Conservation (phyloP, 2,329 filamentous ascomycete species). For the Didymella pinodella region DNA sequence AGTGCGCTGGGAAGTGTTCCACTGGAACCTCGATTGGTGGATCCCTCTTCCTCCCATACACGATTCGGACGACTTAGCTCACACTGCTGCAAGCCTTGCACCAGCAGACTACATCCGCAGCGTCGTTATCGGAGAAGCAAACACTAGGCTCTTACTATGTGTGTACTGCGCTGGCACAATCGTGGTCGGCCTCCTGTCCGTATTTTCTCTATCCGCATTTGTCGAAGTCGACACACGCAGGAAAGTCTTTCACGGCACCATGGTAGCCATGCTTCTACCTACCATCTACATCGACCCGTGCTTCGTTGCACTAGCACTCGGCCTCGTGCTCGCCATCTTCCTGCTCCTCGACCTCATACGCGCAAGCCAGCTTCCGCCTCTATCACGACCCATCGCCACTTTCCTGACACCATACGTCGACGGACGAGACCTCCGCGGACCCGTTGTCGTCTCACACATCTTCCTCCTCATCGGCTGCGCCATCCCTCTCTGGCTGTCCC, state of each 20-base stretch:
- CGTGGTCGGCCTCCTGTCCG: constrained; percentile 72
- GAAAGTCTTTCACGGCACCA: constrained; percentile 98
- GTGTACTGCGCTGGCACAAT: constrained; percentile 78
- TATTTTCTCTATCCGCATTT: constrained; percentile 75
- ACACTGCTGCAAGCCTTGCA: constrained; percentile 19
- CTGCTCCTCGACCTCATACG: constrained; percentile 87
- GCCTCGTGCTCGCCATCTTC: constrained; percentile 81
- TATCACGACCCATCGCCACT: constrained; percentile 82
- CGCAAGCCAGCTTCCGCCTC: constrained; percentile 87
- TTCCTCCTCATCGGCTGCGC: constrained; percentile 95
- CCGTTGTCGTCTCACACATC: constrained; percentile 94
- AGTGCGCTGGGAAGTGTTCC: constrained; percentile 75
- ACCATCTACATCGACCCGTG: constrained; percentile 85
- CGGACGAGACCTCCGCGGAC: constrained; percentile 88
- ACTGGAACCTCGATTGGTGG: constrained; percentile 75
- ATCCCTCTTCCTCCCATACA: constrained; percentile 69
- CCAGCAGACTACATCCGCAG: constrained; percentile 70
- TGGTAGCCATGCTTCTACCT: constrained; percentile 94
- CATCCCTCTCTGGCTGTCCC: constrained; percentile 88
- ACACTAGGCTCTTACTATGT: constrained; percentile 78
- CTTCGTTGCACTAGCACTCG: constrained; percentile 81
- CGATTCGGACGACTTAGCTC: constrained; percentile 31
- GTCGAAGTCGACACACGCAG: constrained; percentile 94
- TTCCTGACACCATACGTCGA: constrained; percentile 96
- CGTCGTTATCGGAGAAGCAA: constrained; percentile 74